Evolutionary conservation across 2,329 filamentous ascomycete species (phyloP).

Genomic region (Fonsecaea monophora): DNA sequence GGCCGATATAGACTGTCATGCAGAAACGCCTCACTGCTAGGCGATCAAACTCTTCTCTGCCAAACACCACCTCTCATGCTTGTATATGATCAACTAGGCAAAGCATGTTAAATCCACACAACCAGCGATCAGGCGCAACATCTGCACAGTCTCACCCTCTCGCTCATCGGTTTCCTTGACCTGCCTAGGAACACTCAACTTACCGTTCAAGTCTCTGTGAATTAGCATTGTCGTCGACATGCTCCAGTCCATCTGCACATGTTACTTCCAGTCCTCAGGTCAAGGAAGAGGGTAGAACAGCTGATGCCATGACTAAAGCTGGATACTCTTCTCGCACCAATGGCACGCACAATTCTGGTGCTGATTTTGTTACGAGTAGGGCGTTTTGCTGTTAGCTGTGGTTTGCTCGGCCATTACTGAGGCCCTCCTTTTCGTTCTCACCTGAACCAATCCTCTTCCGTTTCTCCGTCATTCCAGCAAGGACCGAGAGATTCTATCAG

Average conservation of each 20-base stretch:
- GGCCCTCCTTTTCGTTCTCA: neutral
- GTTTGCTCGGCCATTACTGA: neutral
- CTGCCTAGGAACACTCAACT: too few relatives aligned
- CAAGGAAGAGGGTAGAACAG: neutral
- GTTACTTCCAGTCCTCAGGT: neutral
- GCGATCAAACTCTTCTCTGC: too few relatives aligned
- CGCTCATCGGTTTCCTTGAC: too few relatives aligned
- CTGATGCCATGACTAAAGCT: neutral
- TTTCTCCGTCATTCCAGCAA: neutral
- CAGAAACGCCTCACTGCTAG: too few relatives aligned
- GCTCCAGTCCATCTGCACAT: neutral
- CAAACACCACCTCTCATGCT: too few relatives aligned
- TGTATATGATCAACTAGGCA: too few relatives aligned
- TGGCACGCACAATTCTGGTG: neutral
- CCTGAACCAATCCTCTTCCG: neutral
- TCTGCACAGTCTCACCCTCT: too few relatives aligned
- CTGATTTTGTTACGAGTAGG: neutral
- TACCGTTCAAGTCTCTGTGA: too few relatives aligned
- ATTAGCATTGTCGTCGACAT: too few relatives aligned
- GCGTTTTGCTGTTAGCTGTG: neutral
- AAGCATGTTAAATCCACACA: too few relatives aligned
- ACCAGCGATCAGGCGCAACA: too few relatives aligned
- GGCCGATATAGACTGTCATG: too few relatives aligned
- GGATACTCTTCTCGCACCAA: neutral
- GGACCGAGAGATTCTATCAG: neutral